Evolutionary conservation across 306 rosid genomes (phyloP).

Genomic region (Casuarina equisetifolia): DNA sequence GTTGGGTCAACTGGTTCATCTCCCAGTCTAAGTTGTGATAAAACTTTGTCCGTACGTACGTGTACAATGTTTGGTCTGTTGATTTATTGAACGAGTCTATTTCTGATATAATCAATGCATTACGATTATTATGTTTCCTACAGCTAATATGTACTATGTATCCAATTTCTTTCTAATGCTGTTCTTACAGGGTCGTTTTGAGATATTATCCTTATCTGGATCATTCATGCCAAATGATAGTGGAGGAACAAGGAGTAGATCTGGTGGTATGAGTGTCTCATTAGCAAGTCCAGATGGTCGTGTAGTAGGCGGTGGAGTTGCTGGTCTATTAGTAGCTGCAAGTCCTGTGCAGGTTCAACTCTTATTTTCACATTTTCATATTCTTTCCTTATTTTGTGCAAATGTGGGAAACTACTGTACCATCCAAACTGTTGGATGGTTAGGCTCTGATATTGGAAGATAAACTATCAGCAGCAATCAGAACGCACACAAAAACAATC

Average conservation of each 20-base stretch:
- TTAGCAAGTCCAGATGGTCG: conserved; percentile 94
- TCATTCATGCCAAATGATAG: conserved; percentile 87
- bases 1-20: background rate
- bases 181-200: conserved; percentile 77
- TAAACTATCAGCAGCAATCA: too few relatives aligned
- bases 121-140: background rate
- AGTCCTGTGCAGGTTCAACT: conserved; percentile 77
- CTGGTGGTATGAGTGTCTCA: conserved; percentile 97
- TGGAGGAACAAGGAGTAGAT: conserved; percentile 87
- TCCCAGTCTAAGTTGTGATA: background rate
- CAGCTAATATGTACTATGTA: conserved; percentile 8
- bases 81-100: background rate
- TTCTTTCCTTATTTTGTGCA: background rate
- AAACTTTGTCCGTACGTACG: background rate
- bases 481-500: too few relatives aligned
- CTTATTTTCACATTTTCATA: conserved; percentile 2
- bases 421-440: background rate
- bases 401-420: background rate
- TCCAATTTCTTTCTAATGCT: conserved; percentile 12
- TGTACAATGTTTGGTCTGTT: background rate
- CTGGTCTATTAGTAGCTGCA: conserved; percentile 90
- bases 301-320: conserved; percentile 94
- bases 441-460: too few relatives aligned
- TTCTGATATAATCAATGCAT: conserved; percentile 9
- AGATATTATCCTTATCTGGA: conserved; percentile 87